phyloP scores from a whole-genome alignment of 83 land plant genomes.

The Thuja plicata region DNA sequence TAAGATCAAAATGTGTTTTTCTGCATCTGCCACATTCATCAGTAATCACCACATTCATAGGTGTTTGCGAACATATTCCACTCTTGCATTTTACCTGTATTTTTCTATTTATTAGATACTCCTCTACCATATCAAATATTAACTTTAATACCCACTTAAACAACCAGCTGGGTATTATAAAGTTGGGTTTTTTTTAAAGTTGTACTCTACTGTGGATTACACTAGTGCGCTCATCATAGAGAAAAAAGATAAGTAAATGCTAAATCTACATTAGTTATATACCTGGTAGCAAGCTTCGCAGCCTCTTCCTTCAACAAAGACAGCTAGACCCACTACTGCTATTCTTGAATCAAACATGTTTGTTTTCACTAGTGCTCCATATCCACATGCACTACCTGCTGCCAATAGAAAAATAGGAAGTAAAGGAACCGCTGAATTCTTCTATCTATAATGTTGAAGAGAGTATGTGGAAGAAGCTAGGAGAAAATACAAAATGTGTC shows the following conservation, averaged over 20 bases:
- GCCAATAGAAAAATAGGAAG: too few relatives aligned
- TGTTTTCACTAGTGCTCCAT: slow-evolving; percentile 24
- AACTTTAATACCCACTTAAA: too few relatives aligned
- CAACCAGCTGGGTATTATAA: too few relatives aligned
- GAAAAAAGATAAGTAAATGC: neutral
- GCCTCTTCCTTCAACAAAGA: slow-evolving; percentile 44
- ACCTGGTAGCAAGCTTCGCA: slow-evolving; percentile 66
- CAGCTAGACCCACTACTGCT: slow-evolving; percentile 31
- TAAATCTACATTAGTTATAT: neutral
- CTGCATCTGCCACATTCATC: slow-evolving; percentile 65
- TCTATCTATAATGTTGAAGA: too few relatives aligned
- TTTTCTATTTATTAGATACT: too few relatives aligned
- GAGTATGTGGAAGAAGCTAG: too few relatives aligned
- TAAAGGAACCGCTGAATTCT: too few relatives aligned
- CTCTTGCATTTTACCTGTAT: slow-evolving; percentile 57
- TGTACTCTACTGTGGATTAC: too few relatives aligned
- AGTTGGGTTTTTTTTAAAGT: too few relatives aligned
- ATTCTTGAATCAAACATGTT: slow-evolving; percentile 38
- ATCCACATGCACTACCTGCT: slow-evolving; percentile 59
- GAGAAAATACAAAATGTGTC: too few relatives aligned
- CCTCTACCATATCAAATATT: too few relatives aligned
- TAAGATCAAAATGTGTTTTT: slow-evolving; percentile 71
- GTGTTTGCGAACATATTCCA: slow-evolving; percentile 46
- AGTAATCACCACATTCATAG: slow-evolving; percentile 66
- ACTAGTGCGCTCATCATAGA: too few relatives aligned